Evolutionary conservation across 75 land plant species (phyloP), one percentile per base, ranked within the genome.

Genomic region (Cupressus sempervirens): DNA sequence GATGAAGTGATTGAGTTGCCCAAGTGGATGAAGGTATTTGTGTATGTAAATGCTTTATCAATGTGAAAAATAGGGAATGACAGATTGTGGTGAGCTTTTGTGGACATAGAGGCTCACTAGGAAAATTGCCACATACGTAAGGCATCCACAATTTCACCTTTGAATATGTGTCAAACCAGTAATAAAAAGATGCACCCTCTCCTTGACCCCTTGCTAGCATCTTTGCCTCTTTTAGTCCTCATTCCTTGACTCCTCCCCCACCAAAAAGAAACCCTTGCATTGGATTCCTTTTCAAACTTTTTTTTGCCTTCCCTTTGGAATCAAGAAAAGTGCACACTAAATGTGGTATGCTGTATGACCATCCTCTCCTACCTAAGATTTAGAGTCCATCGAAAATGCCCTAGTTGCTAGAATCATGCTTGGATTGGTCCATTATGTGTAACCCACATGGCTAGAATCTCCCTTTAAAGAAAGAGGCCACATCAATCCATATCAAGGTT

Each of bases 1-100:
- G n/a, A n/a, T n/a, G n/a, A n/a, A n/a, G n/a, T n/a, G n/a, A n/a
- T n/a, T n/a, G n/a, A n/a, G n/a, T n/a, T n/a, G n/a, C n/a, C n/a
- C n/a, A n/a, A n/a, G n/a, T n/a, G n/a, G n/a, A n/a, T n/a, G 46
- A 32, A 26, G 52, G 81, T 45, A 45, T 43, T 43, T 79, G 81
- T 79, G 46, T 34, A 23, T 20, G 79, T 18, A 41, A 40, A 36
- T 38, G 40, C 43, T 76, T 1, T 7, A 9, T 38, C 43, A 38
- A 32, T 15, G 79, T 23, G 41, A 79, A 79, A n/a, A 43, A 79
- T 43, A 45, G 8, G 48, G 81, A 79, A 79, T 79, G 81, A 79
- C 81, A 79, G 50, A 50, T 79, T 45, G 81, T 30, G 15, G 26
- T 26, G 26, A 43, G 29, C 81, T 16, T 79, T 13, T 23, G n/a